Evolutionary conservation across 2,329 filamentous ascomycete species (phyloP), one percentile per base, ranked within the genome.

Genomic region (Colletotrichum orbiculare): DNA sequence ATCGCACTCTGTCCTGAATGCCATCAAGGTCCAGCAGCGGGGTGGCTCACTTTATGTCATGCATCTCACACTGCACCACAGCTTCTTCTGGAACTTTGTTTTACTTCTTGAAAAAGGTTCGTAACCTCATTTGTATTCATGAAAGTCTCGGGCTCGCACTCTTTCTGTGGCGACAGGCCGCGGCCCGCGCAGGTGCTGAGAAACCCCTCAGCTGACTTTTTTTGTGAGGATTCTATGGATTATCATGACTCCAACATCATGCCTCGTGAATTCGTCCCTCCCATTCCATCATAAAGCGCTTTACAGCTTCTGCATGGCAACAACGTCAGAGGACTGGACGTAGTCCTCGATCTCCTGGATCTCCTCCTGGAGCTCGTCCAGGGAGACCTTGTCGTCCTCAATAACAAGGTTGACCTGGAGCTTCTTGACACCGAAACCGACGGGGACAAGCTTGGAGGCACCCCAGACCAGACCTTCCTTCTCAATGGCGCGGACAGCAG

Each of bases 371-470:
- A 99, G 90, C 69, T 97, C 95, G 73, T 91, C 88, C 70, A 92
- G 80, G 71, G 92, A 94, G 77, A 99, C 81, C 89, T 97, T 97
- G 72, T 98, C 95, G 79, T 99, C 96, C 87, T 98, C 96, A 71
- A 98, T 85, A 74, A 98, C 94, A 73, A 98, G 83, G 90, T 93
- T 98, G 86, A 99, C 97, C 88, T 98, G 95, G 70, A 99, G 90
- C 89, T 98, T 98, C 88, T 92, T 96, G 87, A 99, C 96, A 87
- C 96, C 96, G 87, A 93, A 99, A 76, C 94, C 95, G 74, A 99
- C 90, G 71, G 94, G 81, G 56, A 97, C 90, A 71, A 97, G 85
- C 87, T 96, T 92, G 80, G 92, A 94, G 70, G 86, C 89, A 89
- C 95, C 95, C 96, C 96, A 99, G 70, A 96, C 90, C 69, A 99